Evolutionary conservation across 192 early-diverging fungal species (phyloP).

Genomic region (Umbelopsis sp.): DNA sequence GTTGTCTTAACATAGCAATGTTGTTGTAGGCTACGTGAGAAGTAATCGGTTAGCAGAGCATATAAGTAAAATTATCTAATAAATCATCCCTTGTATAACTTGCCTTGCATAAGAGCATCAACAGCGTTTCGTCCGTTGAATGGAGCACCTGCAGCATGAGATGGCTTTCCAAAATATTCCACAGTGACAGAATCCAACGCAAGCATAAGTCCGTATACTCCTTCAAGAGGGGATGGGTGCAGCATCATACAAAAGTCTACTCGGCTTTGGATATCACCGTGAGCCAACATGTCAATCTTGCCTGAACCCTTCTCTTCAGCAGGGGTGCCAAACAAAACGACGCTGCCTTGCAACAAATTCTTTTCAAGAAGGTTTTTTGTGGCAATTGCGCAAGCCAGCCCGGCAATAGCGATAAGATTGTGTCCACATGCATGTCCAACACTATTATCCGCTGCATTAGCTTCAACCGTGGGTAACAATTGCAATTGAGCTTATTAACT

Average conservation of each 20-base stretch:
- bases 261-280: slow-evolving; percentile 61
- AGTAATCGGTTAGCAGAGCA: background rate
- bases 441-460: slow-evolving; percentile 10
- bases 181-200: slow-evolving; percentile 43
- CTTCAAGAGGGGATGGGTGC: slow-evolving; percentile 38
- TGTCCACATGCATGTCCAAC: slow-evolving; percentile 66
- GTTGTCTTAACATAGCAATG: slow-evolving; percentile 60
- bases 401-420: slow-evolving; percentile 70
- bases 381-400: slow-evolving; percentile 60
- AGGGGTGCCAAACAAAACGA: slow-evolving; percentile 69
- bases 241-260: slow-evolving; percentile 79
- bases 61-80: background rate
- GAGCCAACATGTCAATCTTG: slow-evolving; percentile 68
- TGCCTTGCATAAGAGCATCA: slow-evolving; percentile 51
- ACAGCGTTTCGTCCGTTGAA: slow-evolving; percentile 64
- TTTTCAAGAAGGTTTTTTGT: slow-evolving; percentile 41
- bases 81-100: background rate
- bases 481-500: slow-evolving; percentile 19
- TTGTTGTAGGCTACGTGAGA: slow-evolving; percentile 41
- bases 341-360: slow-evolving; percentile 44
- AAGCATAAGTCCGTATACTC: slow-evolving; percentile 27
- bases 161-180: slow-evolving; percentile 57
- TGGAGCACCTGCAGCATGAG: slow-evolving; percentile 62
- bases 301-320: slow-evolving; percentile 70
- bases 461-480: background rate